Conservation (phyloP, 2,329 filamentous ascomycete species). For the Apiospora pterosperma region DNA sequence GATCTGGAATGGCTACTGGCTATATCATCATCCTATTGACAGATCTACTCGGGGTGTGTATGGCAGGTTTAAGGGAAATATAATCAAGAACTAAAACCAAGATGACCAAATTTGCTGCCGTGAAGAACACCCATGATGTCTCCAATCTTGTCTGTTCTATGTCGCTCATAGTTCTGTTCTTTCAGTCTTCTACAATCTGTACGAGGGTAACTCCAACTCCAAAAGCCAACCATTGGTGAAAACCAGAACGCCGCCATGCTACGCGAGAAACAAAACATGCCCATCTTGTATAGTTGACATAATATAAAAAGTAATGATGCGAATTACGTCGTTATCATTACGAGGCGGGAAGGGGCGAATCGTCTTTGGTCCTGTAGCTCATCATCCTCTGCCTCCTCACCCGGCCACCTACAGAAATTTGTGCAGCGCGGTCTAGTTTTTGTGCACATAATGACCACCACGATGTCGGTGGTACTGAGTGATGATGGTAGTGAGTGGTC, state of each 20-base stretch:
- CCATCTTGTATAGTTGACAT: too few species aligned
- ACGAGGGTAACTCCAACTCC: background rate
- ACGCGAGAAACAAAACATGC: background rate
- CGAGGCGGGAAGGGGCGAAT: background rate
- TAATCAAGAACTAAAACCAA: background rate
- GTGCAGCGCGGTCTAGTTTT: background rate
- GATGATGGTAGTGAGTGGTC: background rate
- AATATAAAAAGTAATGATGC: background rate
- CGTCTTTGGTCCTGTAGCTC: background rate
- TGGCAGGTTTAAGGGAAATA: background rate
- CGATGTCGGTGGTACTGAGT: background rate
- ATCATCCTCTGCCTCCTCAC: background rate
- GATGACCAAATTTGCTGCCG: background rate
- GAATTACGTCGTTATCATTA: background rate
- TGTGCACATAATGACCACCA: background rate
- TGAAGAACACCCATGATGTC: background rate
- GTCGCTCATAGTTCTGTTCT: background rate
- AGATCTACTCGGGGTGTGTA: background rate
- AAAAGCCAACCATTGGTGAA: background rate
- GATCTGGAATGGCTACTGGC: background rate
- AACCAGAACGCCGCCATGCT: background rate
- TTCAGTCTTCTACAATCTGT: background rate
- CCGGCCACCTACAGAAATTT: background rate
- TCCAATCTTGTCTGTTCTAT: background rate
- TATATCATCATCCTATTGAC: background rate